Evolutionary conservation across 441 rosid species (phyloP).

Genomic region (Adansonia madagascariensis): DNA sequence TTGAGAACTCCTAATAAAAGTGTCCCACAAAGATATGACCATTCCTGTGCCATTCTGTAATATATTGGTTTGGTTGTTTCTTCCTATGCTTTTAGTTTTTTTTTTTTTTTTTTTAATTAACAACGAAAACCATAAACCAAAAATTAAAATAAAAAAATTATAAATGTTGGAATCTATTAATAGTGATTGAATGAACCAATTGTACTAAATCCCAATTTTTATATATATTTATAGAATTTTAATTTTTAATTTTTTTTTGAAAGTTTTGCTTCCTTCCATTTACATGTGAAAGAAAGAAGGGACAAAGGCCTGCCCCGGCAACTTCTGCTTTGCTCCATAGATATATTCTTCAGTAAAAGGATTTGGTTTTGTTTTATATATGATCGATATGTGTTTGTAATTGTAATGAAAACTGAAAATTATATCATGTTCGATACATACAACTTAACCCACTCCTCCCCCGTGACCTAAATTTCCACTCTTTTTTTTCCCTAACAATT

Average conservation of each 20-base stretch:
- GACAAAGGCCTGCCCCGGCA: slow-evolving; percentile 21
- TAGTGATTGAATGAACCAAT: neutral
- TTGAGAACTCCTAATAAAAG: slow-evolving; percentile 13
- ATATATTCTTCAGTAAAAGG: slow-evolving; percentile 12
- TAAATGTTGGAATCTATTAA: no score
- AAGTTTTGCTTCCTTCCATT: slow-evolving; percentile 8
- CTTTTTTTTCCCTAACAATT: neutral
- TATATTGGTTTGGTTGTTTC: slow-evolving; percentile 17
- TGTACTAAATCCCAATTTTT: neutral
- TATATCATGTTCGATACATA: slow-evolving; percentile 12
- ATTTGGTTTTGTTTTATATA: neutral
- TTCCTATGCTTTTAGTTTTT: neutral
- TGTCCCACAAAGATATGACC: slow-evolving; percentile 18
- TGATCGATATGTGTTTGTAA: neutral
- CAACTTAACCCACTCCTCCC: neutral
- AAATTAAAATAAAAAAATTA: no score
- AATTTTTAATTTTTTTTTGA: no score
- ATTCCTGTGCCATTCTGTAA: slow-evolving; percentile 16
- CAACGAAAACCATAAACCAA: neutral
- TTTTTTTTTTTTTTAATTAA: neutral
- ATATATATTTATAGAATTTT: no score
- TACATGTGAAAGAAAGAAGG: slow-evolving; percentile 1
- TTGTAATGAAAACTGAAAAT: neutral
- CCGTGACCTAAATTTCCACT: slow-evolving; percentile 14
- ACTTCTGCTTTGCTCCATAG: slow-evolving; percentile 20